phyloP scores from a whole-genome alignment of 192 early-diverging fungal species.

The Allomyces arbusculus region DNA sequence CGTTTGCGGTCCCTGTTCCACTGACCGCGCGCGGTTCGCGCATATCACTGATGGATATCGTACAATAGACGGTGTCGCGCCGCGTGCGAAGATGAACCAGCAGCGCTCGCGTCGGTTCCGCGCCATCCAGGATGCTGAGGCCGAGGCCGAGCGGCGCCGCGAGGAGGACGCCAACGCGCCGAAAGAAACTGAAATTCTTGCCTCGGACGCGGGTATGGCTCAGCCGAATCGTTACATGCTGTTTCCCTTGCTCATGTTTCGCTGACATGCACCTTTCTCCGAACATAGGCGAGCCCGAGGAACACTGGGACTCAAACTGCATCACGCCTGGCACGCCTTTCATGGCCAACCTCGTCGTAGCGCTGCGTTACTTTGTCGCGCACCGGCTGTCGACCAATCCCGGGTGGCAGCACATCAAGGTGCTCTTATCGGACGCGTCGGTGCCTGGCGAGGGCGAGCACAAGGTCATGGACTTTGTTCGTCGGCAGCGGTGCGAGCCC shows the following conservation, averaged over 20 bases:
- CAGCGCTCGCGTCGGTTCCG: conserved; percentile 95
- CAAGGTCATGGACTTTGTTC: conserved; percentile 97
- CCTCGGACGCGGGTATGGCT: too few species aligned
- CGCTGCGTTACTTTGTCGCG: conserved; percentile 72
- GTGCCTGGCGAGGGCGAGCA: conserved; percentile 98
- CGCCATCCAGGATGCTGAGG: conserved; percentile 60
- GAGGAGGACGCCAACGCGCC: background rate
- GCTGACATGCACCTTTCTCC: too few species aligned
- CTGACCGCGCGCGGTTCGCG: background rate
- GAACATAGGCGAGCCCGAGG: conserved; percentile 13
- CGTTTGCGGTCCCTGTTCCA: background rate
- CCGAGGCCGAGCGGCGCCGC: conserved; percentile 15
- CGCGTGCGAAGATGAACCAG: conserved; percentile 99
- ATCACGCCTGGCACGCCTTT: conserved; percentile 98
- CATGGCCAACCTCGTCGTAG: conserved; percentile 73
- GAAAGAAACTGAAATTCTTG: too few species aligned
- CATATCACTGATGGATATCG: background rate
- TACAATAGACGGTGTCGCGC: conserved; percentile 75
- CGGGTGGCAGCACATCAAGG: conserved; percentile 65
- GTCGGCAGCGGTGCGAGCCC: conserved; percentile 51
- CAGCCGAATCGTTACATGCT: too few species aligned
- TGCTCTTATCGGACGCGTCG: conserved; percentile 80
- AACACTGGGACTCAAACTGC: conserved; percentile 85
- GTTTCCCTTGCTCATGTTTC: background rate
- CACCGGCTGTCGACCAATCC: conserved; percentile 71